Evolutionary conservation across 2,329 filamentous ascomycete species (phyloP).

Genomic region (Alternaria rosae): DNA sequence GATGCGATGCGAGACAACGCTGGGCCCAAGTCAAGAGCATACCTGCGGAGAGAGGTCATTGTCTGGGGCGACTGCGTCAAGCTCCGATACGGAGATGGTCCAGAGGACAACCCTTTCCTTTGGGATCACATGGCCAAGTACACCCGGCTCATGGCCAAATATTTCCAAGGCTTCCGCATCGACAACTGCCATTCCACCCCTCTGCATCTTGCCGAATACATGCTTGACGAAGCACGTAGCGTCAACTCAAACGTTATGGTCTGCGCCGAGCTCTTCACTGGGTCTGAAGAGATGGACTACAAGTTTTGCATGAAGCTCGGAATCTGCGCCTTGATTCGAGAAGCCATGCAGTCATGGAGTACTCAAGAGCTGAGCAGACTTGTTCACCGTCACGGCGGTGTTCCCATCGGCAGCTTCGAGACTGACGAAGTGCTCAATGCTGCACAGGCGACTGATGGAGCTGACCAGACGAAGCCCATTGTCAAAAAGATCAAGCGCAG

Average conservation of each 20-base stretch:
- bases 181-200: slow-evolving; percentile 99
- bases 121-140: slow-evolving; percentile 98
- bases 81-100: slow-evolving; percentile 82
- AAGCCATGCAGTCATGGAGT: slow-evolving; percentile 98
- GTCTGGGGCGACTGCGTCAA: slow-evolving; percentile 99
- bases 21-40: slow-evolving; percentile 87
- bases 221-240: slow-evolving; percentile 89
- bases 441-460: slow-evolving; percentile 53
- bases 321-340: slow-evolving; percentile 88
- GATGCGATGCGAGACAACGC: slow-evolving; percentile 95
- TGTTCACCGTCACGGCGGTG: slow-evolving; percentile 90
- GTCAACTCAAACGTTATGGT: slow-evolving; percentile 89
- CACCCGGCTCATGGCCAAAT: slow-evolving; percentile 88
- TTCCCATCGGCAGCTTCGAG: slow-evolving; percentile 96
- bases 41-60: slow-evolving; percentile 93
- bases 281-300: slow-evolving; percentile 95
- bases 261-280: slow-evolving; percentile 93
- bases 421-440: slow-evolving; percentile 81
- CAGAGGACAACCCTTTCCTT: slow-evolving; percentile 87
- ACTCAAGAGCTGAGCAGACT: slow-evolving; percentile 90
- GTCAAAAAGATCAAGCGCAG: slow-evolving; percentile 84
- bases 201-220: slow-evolving; percentile 90
- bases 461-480: slow-evolving; percentile 48
- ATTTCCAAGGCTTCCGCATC: slow-evolving; percentile 94
- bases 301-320: slow-evolving; percentile 93